These are phyloP conservation scores for Rhynchosporium agropyri DNA, from an alignment of 2,329 filamentous ascomycete species.

Conservation along the genomic window DNA sequence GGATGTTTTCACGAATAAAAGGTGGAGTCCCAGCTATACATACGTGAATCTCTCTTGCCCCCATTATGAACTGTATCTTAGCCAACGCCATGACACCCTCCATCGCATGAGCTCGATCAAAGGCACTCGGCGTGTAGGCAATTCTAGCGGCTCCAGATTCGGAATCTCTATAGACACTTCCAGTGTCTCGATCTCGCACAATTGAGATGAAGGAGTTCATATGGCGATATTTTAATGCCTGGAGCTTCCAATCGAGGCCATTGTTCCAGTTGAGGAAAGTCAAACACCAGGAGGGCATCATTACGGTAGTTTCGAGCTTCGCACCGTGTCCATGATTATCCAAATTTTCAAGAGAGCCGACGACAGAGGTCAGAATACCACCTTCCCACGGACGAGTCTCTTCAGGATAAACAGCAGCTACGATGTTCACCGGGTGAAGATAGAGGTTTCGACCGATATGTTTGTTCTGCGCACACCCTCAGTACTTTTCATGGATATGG, in stretches of 20 bases:
- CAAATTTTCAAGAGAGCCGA: constrained; percentile 75
- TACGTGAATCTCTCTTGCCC: constrained; percentile 75
- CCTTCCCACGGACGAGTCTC: constrained; percentile 67
- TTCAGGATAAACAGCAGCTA: constrained; percentile 64
- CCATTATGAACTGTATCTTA: constrained; percentile 75
- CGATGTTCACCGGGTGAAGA: constrained; percentile 69
- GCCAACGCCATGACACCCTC: constrained; percentile 71
- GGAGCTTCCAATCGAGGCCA: constrained; percentile 72
- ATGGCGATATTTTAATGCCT: constrained; percentile 65
- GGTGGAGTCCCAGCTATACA: constrained; percentile 61
- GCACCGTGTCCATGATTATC: constrained; percentile 77
- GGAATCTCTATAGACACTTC: constrained; percentile 72
- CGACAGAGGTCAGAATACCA: constrained; percentile 74
- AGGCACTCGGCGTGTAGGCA: constrained; percentile 67
- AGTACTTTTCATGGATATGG: background rate
- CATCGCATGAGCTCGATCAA: constrained; percentile 71
- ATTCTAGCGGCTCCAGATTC: constrained; percentile 64
- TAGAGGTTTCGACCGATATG: constrained; percentile 83
- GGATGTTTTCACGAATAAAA: constrained; percentile 49
- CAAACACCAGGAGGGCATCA: constrained; percentile 69
- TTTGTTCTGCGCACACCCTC: constrained; percentile 53
- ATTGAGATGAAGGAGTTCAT: constrained; percentile 72
- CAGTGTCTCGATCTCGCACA: constrained; percentile 72
- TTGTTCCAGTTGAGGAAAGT: constrained; percentile 64
- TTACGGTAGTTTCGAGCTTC: constrained; percentile 75